A percentile compares a stretch with the other conserved stretches of the same genome.
Evolutionary conservation across 495 filamentous ascomycete species (phyloP).

Genomic region (Lophiostoma macrostomum): DNA sequence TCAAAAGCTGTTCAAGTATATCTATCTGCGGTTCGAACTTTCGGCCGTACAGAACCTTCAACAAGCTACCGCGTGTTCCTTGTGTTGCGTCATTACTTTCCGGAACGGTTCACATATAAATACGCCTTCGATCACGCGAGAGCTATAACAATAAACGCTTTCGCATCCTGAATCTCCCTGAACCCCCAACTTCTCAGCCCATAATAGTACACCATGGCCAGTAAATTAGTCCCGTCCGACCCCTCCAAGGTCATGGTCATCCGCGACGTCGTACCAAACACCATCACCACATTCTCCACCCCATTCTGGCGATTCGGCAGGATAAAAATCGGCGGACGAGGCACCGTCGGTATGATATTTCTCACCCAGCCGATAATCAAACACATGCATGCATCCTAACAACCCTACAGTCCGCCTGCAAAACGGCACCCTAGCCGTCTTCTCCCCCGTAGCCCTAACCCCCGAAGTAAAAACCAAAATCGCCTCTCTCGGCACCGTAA

Average conservation of each 20-base stretch:
- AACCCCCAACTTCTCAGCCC: neutral
- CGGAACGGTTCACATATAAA: too few species aligned
- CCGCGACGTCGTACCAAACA: slow-evolving; percentile 69
- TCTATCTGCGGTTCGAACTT: too few species aligned
- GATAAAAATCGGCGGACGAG: slow-evolving; percentile 80
- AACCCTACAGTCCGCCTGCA: slow-evolving; percentile 77
- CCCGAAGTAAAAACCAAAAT: slow-evolving; percentile 69
- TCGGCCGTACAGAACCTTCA: too few species aligned
- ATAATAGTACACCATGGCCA: slow-evolving; percentile 36
- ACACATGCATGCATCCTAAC: too few species aligned
- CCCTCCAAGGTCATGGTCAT: slow-evolving; percentile 82
- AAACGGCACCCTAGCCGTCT: slow-evolving; percentile 77
- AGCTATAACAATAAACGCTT: too few species aligned
- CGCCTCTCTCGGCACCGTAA: slow-evolving; percentile 64
- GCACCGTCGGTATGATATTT: slow-evolving; percentile 68
- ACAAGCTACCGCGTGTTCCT: too few species aligned
- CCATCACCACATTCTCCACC: slow-evolving; percentile 72
- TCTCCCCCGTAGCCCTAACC: slow-evolving; percentile 84
- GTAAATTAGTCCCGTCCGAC: slow-evolving; percentile 58
- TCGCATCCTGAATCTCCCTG: too few species aligned
- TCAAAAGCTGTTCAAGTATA: too few species aligned
- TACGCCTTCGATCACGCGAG: too few species aligned
- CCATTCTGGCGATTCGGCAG: slow-evolving; percentile 81
- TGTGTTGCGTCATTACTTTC: too few species aligned
- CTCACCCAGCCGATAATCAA: neutral